Percentiles rank a stretch among this genome's conserved stretches.
Evolutionary conservation across 768 basidiomycete species (phyloP).

Genomic region (Termitomyces sp.): DNA sequence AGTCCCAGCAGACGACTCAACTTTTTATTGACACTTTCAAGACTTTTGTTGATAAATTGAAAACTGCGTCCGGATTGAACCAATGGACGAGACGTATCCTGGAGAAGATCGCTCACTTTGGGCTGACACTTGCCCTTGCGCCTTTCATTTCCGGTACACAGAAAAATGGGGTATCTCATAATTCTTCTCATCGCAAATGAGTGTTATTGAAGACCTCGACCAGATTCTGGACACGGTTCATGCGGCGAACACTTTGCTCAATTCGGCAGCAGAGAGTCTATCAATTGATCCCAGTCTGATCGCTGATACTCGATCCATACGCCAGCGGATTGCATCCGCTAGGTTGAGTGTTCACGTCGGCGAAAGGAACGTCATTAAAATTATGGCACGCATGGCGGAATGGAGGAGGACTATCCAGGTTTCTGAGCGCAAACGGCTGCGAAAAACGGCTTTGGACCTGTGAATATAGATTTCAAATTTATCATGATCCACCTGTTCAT

Average conservation of each 20-base stretch:
- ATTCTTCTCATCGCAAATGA: background rate
- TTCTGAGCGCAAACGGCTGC: constrained; percentile 66
- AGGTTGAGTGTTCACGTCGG: constrained; percentile 59
- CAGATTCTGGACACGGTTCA: constrained; percentile 58
- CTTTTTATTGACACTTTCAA: constrained; percentile 62
- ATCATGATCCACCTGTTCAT: background rate
- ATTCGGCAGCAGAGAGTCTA: constrained; percentile 41
- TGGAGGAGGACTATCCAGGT: constrained; percentile 67
- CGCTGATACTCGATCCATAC: constrained; percentile 43
- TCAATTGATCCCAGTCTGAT: constrained; percentile 50
- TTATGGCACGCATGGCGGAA: constrained; percentile 55
- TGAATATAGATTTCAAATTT: constrained; percentile 25
- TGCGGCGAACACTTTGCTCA: constrained; percentile 44
- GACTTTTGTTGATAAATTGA: constrained; percentile 41
- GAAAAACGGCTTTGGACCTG: constrained; percentile 72
- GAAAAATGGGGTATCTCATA: constrained; percentile 59
- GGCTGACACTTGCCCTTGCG: constrained; percentile 60
- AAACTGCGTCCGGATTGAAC: constrained; percentile 31
- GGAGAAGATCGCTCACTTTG: constrained; percentile 69
- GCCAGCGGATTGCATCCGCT: constrained; percentile 49
- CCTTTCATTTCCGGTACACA: constrained; percentile 55
- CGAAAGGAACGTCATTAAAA: constrained; percentile 58
- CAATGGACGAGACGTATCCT: constrained; percentile 45
- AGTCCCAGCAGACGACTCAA: constrained; percentile 63
- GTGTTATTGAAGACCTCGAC: background rate